Evolutionary conservation across 352 stramenopile species (phyloP), one percentile per base, ranked within the genome.

Genomic region (Phytophthora fragariae): DNA sequence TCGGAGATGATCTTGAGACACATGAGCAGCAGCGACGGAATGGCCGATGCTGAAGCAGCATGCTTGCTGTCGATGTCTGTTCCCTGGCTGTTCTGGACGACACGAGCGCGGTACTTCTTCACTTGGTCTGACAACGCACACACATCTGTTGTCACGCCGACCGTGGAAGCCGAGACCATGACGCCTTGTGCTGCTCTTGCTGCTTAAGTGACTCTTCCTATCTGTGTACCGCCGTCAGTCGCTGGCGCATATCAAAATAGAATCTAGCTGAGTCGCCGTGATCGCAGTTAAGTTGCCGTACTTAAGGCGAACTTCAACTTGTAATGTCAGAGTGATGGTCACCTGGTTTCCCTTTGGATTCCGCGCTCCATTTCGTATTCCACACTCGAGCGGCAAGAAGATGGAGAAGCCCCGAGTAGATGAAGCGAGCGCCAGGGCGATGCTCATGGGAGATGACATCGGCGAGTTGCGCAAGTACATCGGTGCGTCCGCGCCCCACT

Each of bases 1-100:
- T 92, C 82, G 5, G 90, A 92, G 46, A 97, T 87, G 29, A 91
- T 75, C 70, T 93, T 93, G 35, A 97, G 72, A 68, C 86, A 96
- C 73, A 95, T 76, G 12, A 92, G 73, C 29, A 93, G 64, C 44
- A 96, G 73, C 49, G 88, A 89, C 24, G 84, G 84, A 49, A 92
- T 75, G 14, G 52, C 57, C 0, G 66, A 62, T 5, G 21, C 19
- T 8, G 62, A 68, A 1, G 35, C 50, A 8, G 31, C 58, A 33
- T 70, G 53, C 27, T 75, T 72, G 19, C 35, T 31, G 35, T 89
- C 77, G 29, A 57, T 72, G 62, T 81, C 62, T 60, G 29, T 39
- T 9, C 50, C 33, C 12, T 79, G 61, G 15, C 67, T 59, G 57
- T 75, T 77, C 9, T 79, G 70, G 10, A 95, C 81, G 14, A 85